Base-by-base conservation (phyloP, 2,329 filamentous ascomycete genomes). In the Colletotrichum magnum region DNA sequence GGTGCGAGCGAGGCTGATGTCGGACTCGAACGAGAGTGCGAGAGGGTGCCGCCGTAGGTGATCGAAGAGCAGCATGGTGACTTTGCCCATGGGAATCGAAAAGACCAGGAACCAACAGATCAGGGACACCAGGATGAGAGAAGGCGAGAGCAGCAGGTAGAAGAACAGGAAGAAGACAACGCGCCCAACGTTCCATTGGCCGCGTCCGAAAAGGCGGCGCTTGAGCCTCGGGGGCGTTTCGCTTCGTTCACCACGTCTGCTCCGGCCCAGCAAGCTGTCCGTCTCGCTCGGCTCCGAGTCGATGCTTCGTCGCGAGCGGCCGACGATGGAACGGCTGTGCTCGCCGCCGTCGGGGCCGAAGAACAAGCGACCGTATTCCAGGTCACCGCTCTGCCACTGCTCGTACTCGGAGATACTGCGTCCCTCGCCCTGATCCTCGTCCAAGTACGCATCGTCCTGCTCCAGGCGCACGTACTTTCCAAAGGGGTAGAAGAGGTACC, bases 391-490 rank as follows among this genome's bases (percentile, higher is more conserved):
- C 82, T 99, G 96, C 96, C 96, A 99, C 81, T 97, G 94, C 80
- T 99, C 96, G 78, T 99, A 99, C 83, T 99, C 96, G 75, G 94
- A 97, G 77, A 99, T 98, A 82, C 95, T 98, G 77, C 96, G 90
- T 21, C 96, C 96, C 81, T 99, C 96, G 48, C 95, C 95, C 76
- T 96, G 90, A 76, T 99, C 96, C 82, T 99, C 96, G 70, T 98
- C 93, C 56, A 94, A 86, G 77, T 99, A 99, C 51, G 93, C 92
- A 77, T 98, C 96, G 74, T 99, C 96, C 79, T 95, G 93, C 77
- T 97, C 92, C 45, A 99, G 87, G 54, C 94, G 93, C 71, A 99
- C 94, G 79, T 97, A 98, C 76, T 97, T 97, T 73, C 96, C 96
- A 79, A 99, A 99, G 0, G 96, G 96, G 78, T 98, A 99, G 77